These are phyloP conservation scores for Coemansia sp. DNA, from an alignment of 192 early-diverging fungal genomes.

Conservation along the genomic window DNA sequence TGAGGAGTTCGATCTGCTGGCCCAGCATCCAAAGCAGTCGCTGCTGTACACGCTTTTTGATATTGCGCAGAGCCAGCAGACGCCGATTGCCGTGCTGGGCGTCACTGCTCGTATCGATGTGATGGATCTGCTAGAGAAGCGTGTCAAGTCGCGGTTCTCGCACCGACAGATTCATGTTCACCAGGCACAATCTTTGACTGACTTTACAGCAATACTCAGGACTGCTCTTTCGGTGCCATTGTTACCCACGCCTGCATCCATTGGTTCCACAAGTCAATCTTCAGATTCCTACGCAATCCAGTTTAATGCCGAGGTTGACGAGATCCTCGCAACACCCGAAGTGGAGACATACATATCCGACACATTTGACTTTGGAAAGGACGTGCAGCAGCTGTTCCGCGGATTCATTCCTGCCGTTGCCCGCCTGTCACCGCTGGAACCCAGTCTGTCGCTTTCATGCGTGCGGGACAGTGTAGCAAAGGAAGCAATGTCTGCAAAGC, in stretches of 20 bases:
- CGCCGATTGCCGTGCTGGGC: conserved; percentile 86
- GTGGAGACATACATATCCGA: conserved; percentile 20
- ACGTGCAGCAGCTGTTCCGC: conserved; percentile 33
- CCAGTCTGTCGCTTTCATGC: conserved; percentile 8
- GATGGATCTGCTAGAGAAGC: conserved; percentile 86
- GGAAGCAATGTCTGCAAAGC: conserved; percentile 29
- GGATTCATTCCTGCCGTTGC: conserved; percentile 17
- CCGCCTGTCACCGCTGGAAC: conserved; percentile 10
- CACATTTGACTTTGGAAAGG: conserved; percentile 40
- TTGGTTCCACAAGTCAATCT: too few relatives aligned
- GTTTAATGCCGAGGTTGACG: conserved; percentile 55
- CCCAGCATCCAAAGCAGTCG: conserved; percentile 88
- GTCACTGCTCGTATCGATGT: conserved; percentile 79
- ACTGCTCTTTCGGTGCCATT: conserved; percentile 41
- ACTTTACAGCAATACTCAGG: conserved; percentile 62
- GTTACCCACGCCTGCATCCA: not conserved
- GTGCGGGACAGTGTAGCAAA: conserved; percentile 40
- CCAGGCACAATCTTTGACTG: conserved; percentile 57
- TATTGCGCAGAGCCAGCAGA: conserved; percentile 78
- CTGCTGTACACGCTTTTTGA: conserved; percentile 96
- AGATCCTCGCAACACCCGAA: conserved; percentile 13
- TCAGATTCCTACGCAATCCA: conserved; percentile 18
- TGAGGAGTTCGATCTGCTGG: conserved; percentile 94
- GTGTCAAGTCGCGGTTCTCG: conserved; percentile 93
- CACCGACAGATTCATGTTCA: conserved; percentile 79